A percentile compares a stretch with the other conserved stretches of the same genome.
phyloP scores from a whole-genome alignment of 306 rosid species.

The Datisca glomerata region DNA sequence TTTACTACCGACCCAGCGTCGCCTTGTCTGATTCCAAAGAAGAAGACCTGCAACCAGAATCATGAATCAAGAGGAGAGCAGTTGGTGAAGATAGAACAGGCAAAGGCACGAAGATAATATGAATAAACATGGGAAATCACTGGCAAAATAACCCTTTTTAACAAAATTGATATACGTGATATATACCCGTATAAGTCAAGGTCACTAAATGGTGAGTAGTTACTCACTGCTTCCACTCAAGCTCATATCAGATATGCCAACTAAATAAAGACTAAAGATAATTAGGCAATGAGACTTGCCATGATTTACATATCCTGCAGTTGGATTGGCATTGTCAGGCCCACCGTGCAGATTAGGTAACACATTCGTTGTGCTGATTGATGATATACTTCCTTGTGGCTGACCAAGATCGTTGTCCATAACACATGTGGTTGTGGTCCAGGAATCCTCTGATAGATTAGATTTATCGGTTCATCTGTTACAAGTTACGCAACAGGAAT shows the following conservation, averaged over 20 bases:
- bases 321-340: neutral
- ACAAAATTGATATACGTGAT: no score
- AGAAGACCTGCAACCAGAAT: no score
- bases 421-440: neutral
- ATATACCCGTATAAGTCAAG: no score
- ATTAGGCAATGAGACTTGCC: neutral
- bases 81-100: slow-evolving; percentile 6
- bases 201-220: neutral
- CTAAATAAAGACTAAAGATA: neutral
- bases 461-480: no score
- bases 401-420: slow-evolving; percentile 4
- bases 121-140: slow-evolving; percentile 1
- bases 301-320: slow-evolving; percentile 7
- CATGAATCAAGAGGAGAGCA: no score
- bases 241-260: neutral
- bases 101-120: neutral
- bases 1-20: slow-evolving; percentile 3
- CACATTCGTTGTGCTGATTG: neutral
- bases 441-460: no score
- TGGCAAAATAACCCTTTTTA: no score
- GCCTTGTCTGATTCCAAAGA: slow-evolving; percentile 12
- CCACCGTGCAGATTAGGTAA: neutral
- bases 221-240: neutral
- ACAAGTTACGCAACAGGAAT: no score
- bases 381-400: neutral